Evolutionary conservation across 2,329 filamentous ascomycete species (phyloP), one percentile per base, ranked within the genome.

Genomic region (Alternaria arborescens): DNA sequence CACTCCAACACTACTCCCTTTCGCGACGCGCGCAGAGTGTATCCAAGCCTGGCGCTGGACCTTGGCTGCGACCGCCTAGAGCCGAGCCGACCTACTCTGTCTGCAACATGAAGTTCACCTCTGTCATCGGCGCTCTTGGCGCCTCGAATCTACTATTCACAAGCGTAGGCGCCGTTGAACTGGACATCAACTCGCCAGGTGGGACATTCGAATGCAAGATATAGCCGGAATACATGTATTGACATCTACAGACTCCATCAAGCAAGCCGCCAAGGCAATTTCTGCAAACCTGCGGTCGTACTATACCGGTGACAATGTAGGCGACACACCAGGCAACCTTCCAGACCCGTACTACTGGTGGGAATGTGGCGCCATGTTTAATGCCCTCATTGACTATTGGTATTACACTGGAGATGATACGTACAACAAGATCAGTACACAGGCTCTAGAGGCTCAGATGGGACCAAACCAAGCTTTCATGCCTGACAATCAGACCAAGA

Each of bases 391-490:
- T 52, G 77, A 81, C 55, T 81, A 80, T 68, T 80, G 77, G 78
- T 78, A 79, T 62, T 80, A 80, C 62, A 80, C 78, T 4, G 78
- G 78, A 48, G 78, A 80, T 61, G 66, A 73, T 44, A 67, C 72
- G 52, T 80, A 78, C 65, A 80, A 80, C 57, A 64, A 62, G 32
- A 80, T 80, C 46, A 79, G 75, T 2, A 61, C 61, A 5, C 77
- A 79, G 64, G 93, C 86, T 12, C 84, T 97, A 68, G 83, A 93
- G 47, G 89, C 86, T 74, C 93, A 97, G 78, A 87, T 89, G 54
- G 92, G 92, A 55, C 84, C 87, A 2, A 84, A 90, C 71, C 82
- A 87, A 58, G 89, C 94, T 73, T 95, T 91, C 75, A 94, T 94
- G 88, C 91, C 92, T 5, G 82, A 84, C 1, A 91, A 91, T 70